Evolutionary conservation across 2,329 filamentous ascomycete genomes (phyloP), one percentile per base, ranked within the genome.

Genomic region (Lomentospora prolificans): DNA sequence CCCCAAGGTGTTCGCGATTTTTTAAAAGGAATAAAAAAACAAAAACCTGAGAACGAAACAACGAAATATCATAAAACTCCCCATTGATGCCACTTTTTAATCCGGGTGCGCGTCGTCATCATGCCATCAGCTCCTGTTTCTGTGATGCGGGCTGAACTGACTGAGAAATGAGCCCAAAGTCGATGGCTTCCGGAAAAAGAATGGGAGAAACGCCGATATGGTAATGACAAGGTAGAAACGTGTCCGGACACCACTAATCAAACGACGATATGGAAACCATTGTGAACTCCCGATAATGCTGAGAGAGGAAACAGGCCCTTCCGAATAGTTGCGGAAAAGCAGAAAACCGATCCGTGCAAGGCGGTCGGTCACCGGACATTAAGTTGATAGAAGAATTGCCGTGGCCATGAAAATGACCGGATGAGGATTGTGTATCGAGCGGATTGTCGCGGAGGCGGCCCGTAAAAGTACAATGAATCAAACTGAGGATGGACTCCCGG

Each of bases 201-300:
- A 44, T 28, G 31, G 30, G 27, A 44, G 36, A 54, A 39, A 39
- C 3, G 39, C 10, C n/a, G 44, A 41, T n/a, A 8, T n/a, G 25
- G 41, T 17, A 41, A 19, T 53, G 44, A 33, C 36, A 55, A 57
- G 8, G 48, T 36, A 58, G 41, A 51, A 53, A 51, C n/a, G n/a
- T n/a, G 24, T 56, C 53, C 55, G 54, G 56, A 53, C 56, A 59
- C 56, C 57, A 56, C 58, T 53, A 59, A 59, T 28, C n/a, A n/a
- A 36, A 31, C 25, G 48, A 54, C 17, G 58, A 56, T 56, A 51
- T 36, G 50, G 30, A 56, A 57, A 58, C 9, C 17, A 27, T n/a
- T n/a, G 24, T 19, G 5, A 22, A 14, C 14, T 10, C 44, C 44
- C 22, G n/a, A 25, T 48, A 19, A 48, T 3, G 22, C 6, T 22